Evolutionary conservation across 2,329 filamentous ascomycete genomes (phyloP).

Genomic region (Penicillium hordei): DNA sequence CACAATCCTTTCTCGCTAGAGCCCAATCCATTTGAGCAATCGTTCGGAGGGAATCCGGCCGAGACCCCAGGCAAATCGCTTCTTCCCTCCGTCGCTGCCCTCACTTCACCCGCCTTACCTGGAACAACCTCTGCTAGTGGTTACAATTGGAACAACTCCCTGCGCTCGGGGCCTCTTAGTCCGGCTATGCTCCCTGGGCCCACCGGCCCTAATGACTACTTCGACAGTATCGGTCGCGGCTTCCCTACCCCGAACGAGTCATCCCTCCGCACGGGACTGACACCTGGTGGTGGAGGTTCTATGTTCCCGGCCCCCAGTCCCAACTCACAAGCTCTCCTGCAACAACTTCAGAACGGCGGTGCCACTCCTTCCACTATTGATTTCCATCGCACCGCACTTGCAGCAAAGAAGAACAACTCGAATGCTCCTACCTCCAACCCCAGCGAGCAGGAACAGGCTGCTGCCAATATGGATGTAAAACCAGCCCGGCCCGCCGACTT

Average conservation of each 20-base stretch:
- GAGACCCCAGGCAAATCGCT: constrained; percentile 82
- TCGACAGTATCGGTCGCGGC: constrained; percentile 78
- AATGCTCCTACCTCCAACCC: constrained; percentile 45
- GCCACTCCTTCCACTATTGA: constrained; percentile 89
- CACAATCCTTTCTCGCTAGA: constrained; percentile 62
- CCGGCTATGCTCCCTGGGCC: constrained; percentile 95
- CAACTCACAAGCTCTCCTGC: constrained; percentile 79
- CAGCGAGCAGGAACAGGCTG: constrained; percentile 39
- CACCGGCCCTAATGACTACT: constrained; percentile 74
- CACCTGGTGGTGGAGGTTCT: constrained; percentile 89
- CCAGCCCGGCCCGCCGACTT: constrained; percentile 59
- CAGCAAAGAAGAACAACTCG: constrained; percentile 61
- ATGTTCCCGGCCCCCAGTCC: constrained; percentile 95
- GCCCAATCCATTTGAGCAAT: constrained; percentile 96
- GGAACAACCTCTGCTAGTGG: constrained; percentile 68
- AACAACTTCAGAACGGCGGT: constrained; percentile 73
- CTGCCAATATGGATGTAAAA: constrained; percentile 45
- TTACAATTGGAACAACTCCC: constrained; percentile 80
- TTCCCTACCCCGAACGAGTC: constrained; percentile 98
- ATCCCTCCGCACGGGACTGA: constrained; percentile 83
- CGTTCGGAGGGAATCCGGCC: constrained; percentile 65
- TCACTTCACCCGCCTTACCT: constrained; percentile 86
- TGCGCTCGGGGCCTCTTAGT: constrained; percentile 89
- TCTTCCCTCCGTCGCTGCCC: constrained; percentile 81
- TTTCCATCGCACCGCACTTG: constrained; percentile 90